These are phyloP conservation scores for Spencermartinsiella europaea DNA, from an alignment of 805 yeast genomes.

Conservation along the genomic window DNA sequence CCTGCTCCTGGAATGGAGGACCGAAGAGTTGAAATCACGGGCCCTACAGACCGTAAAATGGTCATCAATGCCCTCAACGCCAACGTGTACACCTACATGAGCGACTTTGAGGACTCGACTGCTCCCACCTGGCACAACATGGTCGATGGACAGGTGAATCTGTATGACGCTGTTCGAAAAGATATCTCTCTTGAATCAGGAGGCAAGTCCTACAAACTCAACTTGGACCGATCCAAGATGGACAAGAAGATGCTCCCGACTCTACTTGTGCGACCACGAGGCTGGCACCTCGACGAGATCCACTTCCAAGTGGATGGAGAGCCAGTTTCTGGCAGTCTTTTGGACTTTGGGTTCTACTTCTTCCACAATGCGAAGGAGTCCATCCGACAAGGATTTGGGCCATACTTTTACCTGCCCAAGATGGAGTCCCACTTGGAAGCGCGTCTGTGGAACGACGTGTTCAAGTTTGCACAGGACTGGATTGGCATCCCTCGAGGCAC, in stretches of 20 bases:
- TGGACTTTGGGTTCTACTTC: conserved; percentile 67
- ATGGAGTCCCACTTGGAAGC: conserved; percentile 76
- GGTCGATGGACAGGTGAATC: conserved; percentile 64
- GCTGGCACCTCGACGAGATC: conserved; percentile 68
- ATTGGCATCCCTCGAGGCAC: conserved; percentile 61
- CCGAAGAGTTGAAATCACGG: conserved; percentile 71
- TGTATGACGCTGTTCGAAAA: conserved; percentile 63
- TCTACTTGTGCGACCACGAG: conserved; percentile 52
- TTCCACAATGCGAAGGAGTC: conserved; percentile 63
- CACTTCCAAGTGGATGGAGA: conserved; percentile 64
- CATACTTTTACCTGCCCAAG: conserved; percentile 69
- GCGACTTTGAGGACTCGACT: conserved; percentile 69
- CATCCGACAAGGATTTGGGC: conserved; percentile 55
- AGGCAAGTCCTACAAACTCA: conserved; percentile 46
- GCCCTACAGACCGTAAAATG: conserved; percentile 73
- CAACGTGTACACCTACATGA: conserved; percentile 67
- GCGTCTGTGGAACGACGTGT: conserved; percentile 68
- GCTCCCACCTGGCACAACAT: conserved; percentile 67
- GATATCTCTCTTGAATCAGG: conserved; percentile 39
- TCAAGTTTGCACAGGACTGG: conserved; percentile 60
- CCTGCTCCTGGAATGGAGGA: conserved; percentile 65
- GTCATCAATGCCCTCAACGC: conserved; percentile 69
- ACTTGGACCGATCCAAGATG: conserved; percentile 38
- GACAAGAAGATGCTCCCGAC: conserved; percentile 46
- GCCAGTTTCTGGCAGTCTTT: conserved; percentile 60